Evolutionary conservation across 108 stramenopile genomes (phyloP), one percentile per base, ranked within the genome.

Genomic region (Aureococcus anophagefferens): DNA sequence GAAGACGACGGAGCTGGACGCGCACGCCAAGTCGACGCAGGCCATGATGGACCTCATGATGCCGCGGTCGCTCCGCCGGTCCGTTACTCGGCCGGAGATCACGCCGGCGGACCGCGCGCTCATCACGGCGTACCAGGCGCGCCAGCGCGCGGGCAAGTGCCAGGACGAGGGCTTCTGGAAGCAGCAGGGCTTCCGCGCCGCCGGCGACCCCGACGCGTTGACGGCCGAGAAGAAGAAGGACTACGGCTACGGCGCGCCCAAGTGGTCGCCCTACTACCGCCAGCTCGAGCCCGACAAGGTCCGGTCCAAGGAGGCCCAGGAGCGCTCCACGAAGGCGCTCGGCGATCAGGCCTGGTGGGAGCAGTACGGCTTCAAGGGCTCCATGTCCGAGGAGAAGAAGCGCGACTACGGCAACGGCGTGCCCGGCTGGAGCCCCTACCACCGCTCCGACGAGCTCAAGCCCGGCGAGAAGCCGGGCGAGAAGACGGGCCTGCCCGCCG

Each of bases 341-440:
- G 51, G 51, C 51, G 51, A 59, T 11, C 51, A 59, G 51, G 21
- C 17, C 7, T 59, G 51, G 51, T 59, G 51, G 51, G 51, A 59
- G 25, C 51, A 59, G 25, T 59, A 4, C 3, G 51, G 51, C 21
- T 59, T 59, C 13, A 59, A 59, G 51, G 51, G 51, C 21, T 4
- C 51, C 51, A 28, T 71, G 25, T 64, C 70, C 29, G 63, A 71
- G 62, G 63, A 46, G 31, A 64, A 63, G 33, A 71, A 64, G 62
- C 62, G 70, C 13, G 70, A 71, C 63, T 71, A 71, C 35, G 70
- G 70, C 28, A 63, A 71, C 35, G 70, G 70, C 14, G 70, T 71
- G 21, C 70, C 70, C 34, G 33, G 59, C 29, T 71, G 70, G 70
- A 29, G 28, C 63, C 70, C 70, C 63, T 71, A 71, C 63, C 17